Evolutionary conservation across 495 filamentous ascomycete genomes (phyloP).

Genomic region (Aspergillus asperescens): DNA sequence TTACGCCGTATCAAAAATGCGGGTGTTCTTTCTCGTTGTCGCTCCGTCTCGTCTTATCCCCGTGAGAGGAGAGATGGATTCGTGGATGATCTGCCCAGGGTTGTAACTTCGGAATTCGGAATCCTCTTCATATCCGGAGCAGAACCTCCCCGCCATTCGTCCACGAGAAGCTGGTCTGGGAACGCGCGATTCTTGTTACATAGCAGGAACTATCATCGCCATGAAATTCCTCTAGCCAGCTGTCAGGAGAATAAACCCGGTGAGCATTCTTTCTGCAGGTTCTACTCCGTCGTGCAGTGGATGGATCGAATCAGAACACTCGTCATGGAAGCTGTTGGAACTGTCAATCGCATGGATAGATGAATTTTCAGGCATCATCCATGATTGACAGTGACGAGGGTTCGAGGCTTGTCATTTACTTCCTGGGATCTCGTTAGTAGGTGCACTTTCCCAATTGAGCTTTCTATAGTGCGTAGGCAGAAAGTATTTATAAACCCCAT

Average conservation of each 20-base stretch:
- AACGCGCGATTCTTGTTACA: not conserved
- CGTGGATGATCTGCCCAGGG: slow-evolving; percentile 39
- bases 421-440: not conserved
- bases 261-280: slow-evolving; percentile 1
- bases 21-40: not conserved
- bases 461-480: no score
- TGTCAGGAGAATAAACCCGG: not conserved
- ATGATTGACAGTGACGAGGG: not conserved
- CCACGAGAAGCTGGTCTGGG: slow-evolving; percentile 7
- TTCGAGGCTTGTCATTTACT: not conserved
- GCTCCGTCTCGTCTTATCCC: not conserved
- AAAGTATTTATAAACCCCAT: no score
- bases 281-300: not conserved
- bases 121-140: slow-evolving; percentile 19
- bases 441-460: not conserved
- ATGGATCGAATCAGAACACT: slow-evolving; percentile 1
- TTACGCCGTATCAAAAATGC: not conserved
- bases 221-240: not conserved
- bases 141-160: slow-evolving; percentile 20
- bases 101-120: slow-evolving; percentile 12
- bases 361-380: not conserved
- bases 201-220: not conserved
- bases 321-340: not conserved
- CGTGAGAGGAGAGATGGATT: not conserved
- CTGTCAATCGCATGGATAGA: not conserved